These are phyloP conservation scores for Podaxis sp. DNA, from an alignment of 768 basidiomycete genomes.

Conservation along the genomic window DNA sequence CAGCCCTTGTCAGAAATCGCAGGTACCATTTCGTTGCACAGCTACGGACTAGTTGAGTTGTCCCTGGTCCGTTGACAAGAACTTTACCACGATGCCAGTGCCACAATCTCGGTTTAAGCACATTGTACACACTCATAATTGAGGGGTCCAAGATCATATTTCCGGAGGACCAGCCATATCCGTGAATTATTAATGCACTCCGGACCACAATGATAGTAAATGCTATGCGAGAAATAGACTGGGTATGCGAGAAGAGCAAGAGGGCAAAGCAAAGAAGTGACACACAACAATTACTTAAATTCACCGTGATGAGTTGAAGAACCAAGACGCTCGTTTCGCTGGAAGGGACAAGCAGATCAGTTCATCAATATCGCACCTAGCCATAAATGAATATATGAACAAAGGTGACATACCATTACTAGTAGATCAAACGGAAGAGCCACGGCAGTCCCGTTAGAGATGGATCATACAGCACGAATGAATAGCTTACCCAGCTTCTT, in stretches of 20 bases:
- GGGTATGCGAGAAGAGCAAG: constrained; percentile 19
- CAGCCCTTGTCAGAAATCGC: constrained; percentile 2
- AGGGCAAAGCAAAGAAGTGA: constrained; percentile 6
- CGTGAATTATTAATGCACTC: constrained; percentile 7
- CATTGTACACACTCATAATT: neutral
- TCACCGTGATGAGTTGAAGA: constrained; percentile 76
- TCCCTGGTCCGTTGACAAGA: neutral
- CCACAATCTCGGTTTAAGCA: neutral
- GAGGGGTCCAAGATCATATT: neutral
- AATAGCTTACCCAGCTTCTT: constrained; percentile 63
- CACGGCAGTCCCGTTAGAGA: constrained; percentile 8
- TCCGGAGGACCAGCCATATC: neutral
- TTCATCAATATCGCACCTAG: constrained; percentile 17
- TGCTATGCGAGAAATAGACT: constrained; percentile 23
- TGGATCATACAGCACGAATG: constrained; percentile 13
- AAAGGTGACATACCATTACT: constrained; percentile 21
- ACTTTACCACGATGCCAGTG: neutral
- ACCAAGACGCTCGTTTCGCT: constrained; percentile 94
- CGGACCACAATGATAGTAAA: constrained; percentile 4
- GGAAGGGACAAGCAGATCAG: constrained; percentile 17
- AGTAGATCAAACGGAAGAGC: constrained; percentile 12
- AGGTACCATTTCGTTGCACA: constrained; percentile 2
- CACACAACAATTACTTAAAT: constrained; percentile 1
- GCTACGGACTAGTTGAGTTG: neutral
- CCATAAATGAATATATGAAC: constrained; percentile 16